These are phyloP conservation scores for Wickerhamomyces tratensis DNA, from an alignment of 805 yeast species.

Conservation along the genomic window DNA sequence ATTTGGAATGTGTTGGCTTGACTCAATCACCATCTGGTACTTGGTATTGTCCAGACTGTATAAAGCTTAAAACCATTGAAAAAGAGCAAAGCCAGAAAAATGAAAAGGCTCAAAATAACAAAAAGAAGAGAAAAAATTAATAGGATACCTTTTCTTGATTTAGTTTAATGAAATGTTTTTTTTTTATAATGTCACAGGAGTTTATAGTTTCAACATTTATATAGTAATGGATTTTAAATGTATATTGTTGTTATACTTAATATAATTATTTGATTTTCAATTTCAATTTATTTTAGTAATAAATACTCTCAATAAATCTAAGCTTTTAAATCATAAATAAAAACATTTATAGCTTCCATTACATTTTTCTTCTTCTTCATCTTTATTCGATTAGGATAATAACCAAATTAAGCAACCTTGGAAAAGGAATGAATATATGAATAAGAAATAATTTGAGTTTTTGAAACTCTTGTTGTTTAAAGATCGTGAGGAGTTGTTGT, in stretches of 20 bases:
- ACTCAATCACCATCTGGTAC: constrained; percentile 83
- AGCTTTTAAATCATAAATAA: too few relatives aligned
- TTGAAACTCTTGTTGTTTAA: constrained; percentile 62
- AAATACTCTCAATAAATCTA: too few relatives aligned
- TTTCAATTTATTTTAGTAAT: too few relatives aligned
- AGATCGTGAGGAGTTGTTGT: constrained; percentile 39
- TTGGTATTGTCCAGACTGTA: constrained; percentile 92
- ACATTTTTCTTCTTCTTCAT: too few relatives aligned
- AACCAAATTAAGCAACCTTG: constrained; percentile 73
- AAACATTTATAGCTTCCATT: too few relatives aligned
- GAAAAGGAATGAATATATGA: constrained; percentile 72
- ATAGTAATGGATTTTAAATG: too few relatives aligned
- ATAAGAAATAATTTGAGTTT: constrained; percentile 78
- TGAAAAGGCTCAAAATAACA: constrained; percentile 16
- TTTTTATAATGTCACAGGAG: too few relatives aligned
- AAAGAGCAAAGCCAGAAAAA: constrained; percentile 12
- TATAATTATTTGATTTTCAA: too few relatives aligned
- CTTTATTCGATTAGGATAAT: constrained; percentile 25
- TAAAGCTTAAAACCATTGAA: constrained; percentile 21
- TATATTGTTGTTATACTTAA: too few relatives aligned
- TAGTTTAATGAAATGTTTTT: too few relatives aligned
- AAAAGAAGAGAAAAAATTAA: constrained; percentile 12
- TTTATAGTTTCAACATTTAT: too few relatives aligned
- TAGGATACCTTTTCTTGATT: too few relatives aligned
- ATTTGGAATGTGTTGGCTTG: constrained; percentile 88